phyloP scores from a whole-genome alignment of 176 grass and related monocot species.

The Olyra latifolia region DNA sequence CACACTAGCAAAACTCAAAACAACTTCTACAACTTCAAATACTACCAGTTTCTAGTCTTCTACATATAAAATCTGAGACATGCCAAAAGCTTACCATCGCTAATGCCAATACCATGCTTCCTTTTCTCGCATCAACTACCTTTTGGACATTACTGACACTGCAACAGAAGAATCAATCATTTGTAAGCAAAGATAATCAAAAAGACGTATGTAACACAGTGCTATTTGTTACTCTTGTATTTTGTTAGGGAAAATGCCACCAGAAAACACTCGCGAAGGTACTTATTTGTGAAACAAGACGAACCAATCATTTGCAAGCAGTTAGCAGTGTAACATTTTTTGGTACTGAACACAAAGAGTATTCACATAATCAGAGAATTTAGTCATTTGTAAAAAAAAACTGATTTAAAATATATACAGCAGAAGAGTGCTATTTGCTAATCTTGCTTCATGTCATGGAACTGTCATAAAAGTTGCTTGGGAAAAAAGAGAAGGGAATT shows the following conservation, averaged over 20 bases:
- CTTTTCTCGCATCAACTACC: conserved; percentile 78
- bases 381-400: no score
- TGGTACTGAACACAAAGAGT: no score
- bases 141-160: conserved; percentile 85
- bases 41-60: background rate
- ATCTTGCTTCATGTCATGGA: conserved; percentile 1
- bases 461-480: background rate
- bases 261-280: no score
- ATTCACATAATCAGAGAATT: no score
- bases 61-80: background rate
- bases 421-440: background rate
- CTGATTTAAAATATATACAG: no score
- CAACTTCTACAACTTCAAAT: conserved; percentile 8
- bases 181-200: conserved; percentile 10
- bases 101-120: conserved; percentile 79
- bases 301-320: no score
- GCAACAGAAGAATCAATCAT: conserved; percentile 18
- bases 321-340: no score
- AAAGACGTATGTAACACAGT: background rate
- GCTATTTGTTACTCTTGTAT: background rate
- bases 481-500: background rate
- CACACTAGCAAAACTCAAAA: background rate
- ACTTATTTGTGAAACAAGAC: no score
- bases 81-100: conserved; percentile 71
- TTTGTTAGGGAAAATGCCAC: background rate